Evolutionary conservation across 2,329 filamentous ascomycete species (phyloP).

Genomic region (Talaromyces sp.): DNA sequence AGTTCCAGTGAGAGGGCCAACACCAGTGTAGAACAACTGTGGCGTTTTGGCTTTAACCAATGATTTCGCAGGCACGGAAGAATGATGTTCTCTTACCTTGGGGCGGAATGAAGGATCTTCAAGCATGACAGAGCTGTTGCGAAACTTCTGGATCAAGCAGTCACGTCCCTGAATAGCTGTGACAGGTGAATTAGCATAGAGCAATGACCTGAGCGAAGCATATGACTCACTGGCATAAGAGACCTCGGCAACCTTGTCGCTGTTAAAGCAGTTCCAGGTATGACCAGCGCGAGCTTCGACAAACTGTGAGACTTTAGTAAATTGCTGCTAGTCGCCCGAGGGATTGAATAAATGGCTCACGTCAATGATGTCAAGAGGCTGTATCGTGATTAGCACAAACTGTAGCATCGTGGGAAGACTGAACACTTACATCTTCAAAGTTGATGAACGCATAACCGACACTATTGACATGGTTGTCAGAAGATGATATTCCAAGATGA

Average conservation of each 20-base stretch:
- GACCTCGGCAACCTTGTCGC: slow-evolving; percentile 80
- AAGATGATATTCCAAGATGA: neutral
- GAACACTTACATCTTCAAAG: slow-evolving; percentile 67
- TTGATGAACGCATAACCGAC: slow-evolving; percentile 98
- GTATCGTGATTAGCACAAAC: slow-evolving; percentile 36
- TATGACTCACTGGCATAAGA: slow-evolving; percentile 84
- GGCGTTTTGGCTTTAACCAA: neutral
- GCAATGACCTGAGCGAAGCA: neutral
- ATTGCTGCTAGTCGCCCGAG: neutral
- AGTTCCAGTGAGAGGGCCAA: slow-evolving; percentile 56
- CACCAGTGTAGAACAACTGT: slow-evolving; percentile 54
- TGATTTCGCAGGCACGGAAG: slow-evolving; percentile 36
- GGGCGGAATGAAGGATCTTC: slow-evolving; percentile 78
- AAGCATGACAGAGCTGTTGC: slow-evolving; percentile 94
- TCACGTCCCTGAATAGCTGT: slow-evolving; percentile 87
- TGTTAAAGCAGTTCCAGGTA: slow-evolving; percentile 76
- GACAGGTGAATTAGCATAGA: neutral
- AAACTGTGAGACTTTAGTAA: slow-evolving; percentile 52
- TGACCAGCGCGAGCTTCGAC: slow-evolving; percentile 66
- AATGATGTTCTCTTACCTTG: slow-evolving; percentile 55
- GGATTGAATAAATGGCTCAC: slow-evolving; percentile 45
- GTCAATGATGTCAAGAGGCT: slow-evolving; percentile 70
- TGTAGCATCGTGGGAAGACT: neutral
- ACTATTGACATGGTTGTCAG: slow-evolving; percentile 46
- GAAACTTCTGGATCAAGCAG: slow-evolving; percentile 88